phyloP scores from a whole-genome alignment of 2,329 filamentous ascomycete genomes.

The Tolypocladium inflatum region DNA sequence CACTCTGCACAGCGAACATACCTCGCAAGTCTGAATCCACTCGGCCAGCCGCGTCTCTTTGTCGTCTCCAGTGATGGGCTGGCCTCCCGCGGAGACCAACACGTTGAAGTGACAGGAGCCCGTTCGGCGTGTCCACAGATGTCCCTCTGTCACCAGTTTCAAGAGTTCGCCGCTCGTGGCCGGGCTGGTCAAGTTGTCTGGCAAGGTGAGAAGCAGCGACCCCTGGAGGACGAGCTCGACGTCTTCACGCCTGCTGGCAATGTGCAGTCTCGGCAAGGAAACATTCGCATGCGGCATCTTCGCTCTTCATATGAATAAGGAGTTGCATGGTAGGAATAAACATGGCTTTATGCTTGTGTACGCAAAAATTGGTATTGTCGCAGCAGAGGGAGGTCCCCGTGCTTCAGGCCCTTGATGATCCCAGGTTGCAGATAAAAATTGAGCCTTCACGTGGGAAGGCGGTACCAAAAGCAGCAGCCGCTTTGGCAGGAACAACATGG shows the following conservation, averaged over 20 bases:
- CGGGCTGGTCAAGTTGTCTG: conserved; percentile 3
- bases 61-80: conserved; percentile 5
- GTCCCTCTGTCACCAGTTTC: conserved; percentile 8
- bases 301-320: not conserved
- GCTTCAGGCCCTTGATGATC: not conserved
- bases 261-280: conserved; percentile 14
- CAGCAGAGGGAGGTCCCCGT: not conserved
- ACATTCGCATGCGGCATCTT: conserved; percentile 8
- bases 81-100: conserved; percentile 12
- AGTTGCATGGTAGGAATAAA: not conserved
- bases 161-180: conserved; percentile 14
- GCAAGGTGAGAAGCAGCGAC: conserved; percentile 16
- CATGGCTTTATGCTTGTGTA: not conserved
- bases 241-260: conserved; percentile 10
- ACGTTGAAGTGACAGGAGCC: conserved; percentile 19
- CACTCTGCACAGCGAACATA: conserved; percentile 4
- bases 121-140: conserved; percentile 23
- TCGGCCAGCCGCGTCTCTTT: conserved; percentile 7
- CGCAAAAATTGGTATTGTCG: not conserved
- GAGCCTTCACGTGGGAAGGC: not conserved
- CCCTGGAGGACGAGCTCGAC: conserved; percentile 14
- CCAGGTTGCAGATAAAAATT: not conserved
- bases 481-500: not conserved
- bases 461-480: not conserved
- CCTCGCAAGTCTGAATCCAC: conserved; percentile 15